These are phyloP conservation scores for Quercus lobata DNA, from an alignment of 331 rosid genomes.

Conservation along the genomic window DNA sequence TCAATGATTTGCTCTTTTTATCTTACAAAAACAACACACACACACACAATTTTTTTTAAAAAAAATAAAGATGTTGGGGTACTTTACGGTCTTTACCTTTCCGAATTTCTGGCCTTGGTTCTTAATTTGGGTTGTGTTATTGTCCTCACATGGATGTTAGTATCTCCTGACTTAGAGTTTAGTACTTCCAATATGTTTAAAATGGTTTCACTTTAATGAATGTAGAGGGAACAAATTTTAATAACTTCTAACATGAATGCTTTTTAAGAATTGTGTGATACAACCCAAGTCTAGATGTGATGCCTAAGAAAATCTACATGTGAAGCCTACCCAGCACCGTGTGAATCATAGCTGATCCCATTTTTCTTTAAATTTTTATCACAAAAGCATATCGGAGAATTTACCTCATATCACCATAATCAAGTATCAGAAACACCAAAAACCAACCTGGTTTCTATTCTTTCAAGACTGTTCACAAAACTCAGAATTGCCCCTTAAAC, in stretches of 20 bases:
- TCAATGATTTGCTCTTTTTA: neutral
- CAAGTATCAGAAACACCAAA: neutral
- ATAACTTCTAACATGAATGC: neutral
- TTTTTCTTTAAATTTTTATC: neutral
- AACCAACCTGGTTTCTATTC: neutral
- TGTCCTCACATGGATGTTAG: neutral
- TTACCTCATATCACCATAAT: neutral
- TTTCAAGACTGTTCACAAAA: neutral
- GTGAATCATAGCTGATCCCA: neutral
- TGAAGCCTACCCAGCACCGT: neutral
- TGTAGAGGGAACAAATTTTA: neutral
- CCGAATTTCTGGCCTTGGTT: neutral
- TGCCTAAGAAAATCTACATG: neutral
- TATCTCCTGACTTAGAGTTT: neutral
- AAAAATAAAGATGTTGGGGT: neutral
- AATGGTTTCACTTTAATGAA: neutral
- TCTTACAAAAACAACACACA: neutral
- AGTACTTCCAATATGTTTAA: neutral
- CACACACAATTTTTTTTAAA: neutral
- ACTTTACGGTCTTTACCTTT: neutral
- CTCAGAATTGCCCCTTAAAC: neutral
- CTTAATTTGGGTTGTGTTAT: neutral
- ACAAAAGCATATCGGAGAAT: neutral
- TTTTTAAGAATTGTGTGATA: neutral
- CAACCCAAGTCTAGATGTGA: neutral